phyloP scores from a whole-genome alignment of 208 protist species.

The Trypanosoma lewisi region DNA sequence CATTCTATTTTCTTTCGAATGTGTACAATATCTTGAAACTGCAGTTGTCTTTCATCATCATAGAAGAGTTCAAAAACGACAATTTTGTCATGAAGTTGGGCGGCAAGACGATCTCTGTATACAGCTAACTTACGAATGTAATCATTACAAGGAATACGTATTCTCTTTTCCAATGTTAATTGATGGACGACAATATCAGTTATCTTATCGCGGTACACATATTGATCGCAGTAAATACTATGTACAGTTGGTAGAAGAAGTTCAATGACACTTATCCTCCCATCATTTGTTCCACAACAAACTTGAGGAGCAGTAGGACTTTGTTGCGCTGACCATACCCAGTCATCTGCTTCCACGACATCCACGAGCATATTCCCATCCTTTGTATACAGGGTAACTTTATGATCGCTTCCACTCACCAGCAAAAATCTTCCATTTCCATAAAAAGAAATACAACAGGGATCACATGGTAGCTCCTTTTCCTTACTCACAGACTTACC shows the following conservation, averaged over 20 bases:
- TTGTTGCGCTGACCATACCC: constrained; percentile 81
- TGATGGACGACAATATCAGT: constrained; percentile 96
- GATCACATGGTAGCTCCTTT: constrained; percentile 91
- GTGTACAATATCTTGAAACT: constrained; percentile 89
- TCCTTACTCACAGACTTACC: constrained; percentile 71
- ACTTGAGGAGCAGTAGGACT: constrained; percentile 80
- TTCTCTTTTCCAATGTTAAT: constrained; percentile 77
- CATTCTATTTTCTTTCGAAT: constrained; percentile 92
- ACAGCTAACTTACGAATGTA: constrained; percentile 95
- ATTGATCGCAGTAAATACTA: constrained; percentile 94
- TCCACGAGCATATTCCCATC: constrained; percentile 86
- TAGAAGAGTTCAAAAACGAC: constrained; percentile 94
- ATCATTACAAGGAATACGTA: constrained; percentile 92
- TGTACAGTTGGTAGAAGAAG: constrained; percentile 90
- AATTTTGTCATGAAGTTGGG: constrained; percentile 92
- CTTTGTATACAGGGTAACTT: constrained; percentile 88
- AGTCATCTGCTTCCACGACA: constrained; percentile 73
- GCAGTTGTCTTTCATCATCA: constrained; percentile 86
- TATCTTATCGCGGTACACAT: constrained; percentile 95
- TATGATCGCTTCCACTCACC: constrained; percentile 90
- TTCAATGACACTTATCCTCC: constrained; percentile 85
- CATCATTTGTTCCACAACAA: constrained; percentile 90
- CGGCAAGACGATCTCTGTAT: constrained; percentile 93
- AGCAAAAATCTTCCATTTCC: constrained; percentile 92
- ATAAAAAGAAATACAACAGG: constrained; percentile 92